Base-by-base conservation (phyloP, 192 early-diverging fungal species). In the Backusella parvicylindrica region DNA sequence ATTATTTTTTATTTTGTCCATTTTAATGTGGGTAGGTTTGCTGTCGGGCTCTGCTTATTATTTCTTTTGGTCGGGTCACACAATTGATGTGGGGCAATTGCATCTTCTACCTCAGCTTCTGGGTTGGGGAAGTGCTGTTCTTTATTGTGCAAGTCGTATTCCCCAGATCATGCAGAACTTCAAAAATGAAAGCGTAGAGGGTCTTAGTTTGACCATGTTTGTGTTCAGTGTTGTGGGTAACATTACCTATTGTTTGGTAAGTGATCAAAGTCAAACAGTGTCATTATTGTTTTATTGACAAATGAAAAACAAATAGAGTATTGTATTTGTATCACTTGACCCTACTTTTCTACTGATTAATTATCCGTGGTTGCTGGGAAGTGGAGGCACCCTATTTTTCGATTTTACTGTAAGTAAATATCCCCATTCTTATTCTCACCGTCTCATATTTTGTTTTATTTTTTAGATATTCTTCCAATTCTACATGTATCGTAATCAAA, bases 121-220 rank as follows among this genome's bases (percentile, higher is more conserved):
- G 28, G 95, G 93, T 16, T 96, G 92, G 86, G 82, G 81, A 6
- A 92, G 91, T 56, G 93, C 93, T 0, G 49, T 88, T 12, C 82
- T 94, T 26, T 96, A 94, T 72, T 84, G 91, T 35, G 77, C 85
- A 28, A 86, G 89, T 6, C 87, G 94, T 65, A 85, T 95, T 47
- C 95, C 95, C 6, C 95, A 96, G 75, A 94, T 96, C 64, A 86
- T 92, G 72, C 89, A 92, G 82, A 96, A 94, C 81, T 90, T 86
- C 79, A 77, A 85, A 28, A 86, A 85, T 56, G 86, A 91, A 78
- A 89, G 87, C 18, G 90, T 89, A 12, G 93, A 94, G 75, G 95
- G 95, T 1, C 84, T 96, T 65, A 90, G 90, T 12, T 70, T 92
- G 9, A 84, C 84, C 53, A 95, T 96, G 94, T 96, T 96, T 83